Conservation (phyloP, 1,284 basidiomycete species). For the Chalciporus piperatoides region DNA sequence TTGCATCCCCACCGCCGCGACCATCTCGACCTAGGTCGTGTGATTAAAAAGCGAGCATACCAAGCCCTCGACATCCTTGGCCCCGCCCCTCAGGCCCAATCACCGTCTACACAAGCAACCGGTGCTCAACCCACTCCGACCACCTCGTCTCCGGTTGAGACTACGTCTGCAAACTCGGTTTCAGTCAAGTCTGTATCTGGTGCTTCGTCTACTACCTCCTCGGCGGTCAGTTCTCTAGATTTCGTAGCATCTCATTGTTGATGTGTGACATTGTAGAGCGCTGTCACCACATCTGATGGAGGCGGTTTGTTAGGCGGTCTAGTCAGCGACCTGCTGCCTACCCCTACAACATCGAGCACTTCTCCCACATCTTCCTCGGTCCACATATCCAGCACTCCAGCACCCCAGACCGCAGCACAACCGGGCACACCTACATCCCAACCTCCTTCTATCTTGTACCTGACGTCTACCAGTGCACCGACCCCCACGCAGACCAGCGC, state of each 20-base stretch:
- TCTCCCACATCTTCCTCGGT: constrained; percentile 11
- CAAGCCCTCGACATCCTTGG: constrained; percentile 9
- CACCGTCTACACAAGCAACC: constrained; percentile 14
- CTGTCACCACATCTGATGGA: constrained; percentile 8
- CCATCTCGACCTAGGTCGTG: constrained; percentile 58
- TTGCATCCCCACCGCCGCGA: constrained; percentile 44
- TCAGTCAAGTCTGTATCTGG: constrained; percentile 15
- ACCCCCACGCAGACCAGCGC: constrained; percentile 26
- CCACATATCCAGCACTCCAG: constrained; percentile 19
- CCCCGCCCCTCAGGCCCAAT: constrained; percentile 1
- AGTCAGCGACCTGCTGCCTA: constrained; percentile 13
- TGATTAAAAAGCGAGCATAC: constrained; percentile 62
- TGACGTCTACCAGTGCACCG: constrained; percentile 16
- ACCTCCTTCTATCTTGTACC: constrained; percentile 18
- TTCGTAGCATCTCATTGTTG: constrained; percentile 1
- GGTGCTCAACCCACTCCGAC: constrained; percentile 13
- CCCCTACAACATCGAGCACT: constrained; percentile 13
- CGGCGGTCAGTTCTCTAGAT: constrained; percentile 21
- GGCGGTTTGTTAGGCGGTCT: constrained; percentile 7
- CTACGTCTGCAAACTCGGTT: constrained; percentile 14
- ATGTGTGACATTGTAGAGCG: constrained; percentile 14
- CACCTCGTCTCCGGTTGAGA: constrained; percentile 12
- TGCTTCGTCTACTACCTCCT: constrained; percentile 13
- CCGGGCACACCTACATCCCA: constrained; percentile 6
- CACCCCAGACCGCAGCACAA: constrained; percentile 14